Evolutionary conservation across 495 filamentous ascomycete species (phyloP).

Genomic region (Chaetomidium leptoderma): DNA sequence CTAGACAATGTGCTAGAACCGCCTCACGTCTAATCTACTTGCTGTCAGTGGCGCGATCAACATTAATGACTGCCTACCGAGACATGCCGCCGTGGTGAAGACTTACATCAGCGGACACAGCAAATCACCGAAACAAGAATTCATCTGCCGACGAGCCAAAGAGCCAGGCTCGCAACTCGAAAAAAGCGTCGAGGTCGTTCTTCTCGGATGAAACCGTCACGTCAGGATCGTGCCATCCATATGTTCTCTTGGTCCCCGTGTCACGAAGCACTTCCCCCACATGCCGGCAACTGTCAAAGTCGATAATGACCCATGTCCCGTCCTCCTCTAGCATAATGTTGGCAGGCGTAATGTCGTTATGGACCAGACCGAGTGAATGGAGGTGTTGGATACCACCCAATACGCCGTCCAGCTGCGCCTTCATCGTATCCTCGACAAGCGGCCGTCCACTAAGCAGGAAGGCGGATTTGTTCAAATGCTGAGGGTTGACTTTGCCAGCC

Average conservation of each 20-base stretch:
- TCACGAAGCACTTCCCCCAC: conserved; percentile 2
- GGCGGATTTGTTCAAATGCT: no score
- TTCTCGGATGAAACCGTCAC: conserved; percentile 6
- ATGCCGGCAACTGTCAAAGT: conserved; percentile 7
- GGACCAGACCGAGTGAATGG: neutral
- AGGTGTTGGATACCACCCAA: neutral
- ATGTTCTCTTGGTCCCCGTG: conserved; percentile 1
- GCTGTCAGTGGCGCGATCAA: no score
- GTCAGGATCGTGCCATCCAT: conserved; percentile 8
- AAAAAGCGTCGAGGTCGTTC: conserved; percentile 7
- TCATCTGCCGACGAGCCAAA: conserved; percentile 4
- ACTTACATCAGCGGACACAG: neutral
- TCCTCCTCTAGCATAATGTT: conserved; percentile 6
- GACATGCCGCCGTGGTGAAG: neutral
- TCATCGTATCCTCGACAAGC: no score
- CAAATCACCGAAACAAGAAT: conserved; percentile 6
- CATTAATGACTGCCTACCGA: no score
- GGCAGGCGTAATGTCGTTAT: conserved; percentile 5
- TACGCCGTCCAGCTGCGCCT: neutral
- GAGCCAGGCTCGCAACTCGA: conserved; percentile 1
- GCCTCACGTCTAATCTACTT: no score
- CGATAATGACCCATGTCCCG: conserved; percentile 1
- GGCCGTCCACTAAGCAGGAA: no score
- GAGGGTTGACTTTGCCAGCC: no score
- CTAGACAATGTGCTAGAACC: no score